Evolutionary conservation across 2,329 filamentous ascomycete genomes (phyloP), one percentile per base, ranked within the genome.

Genomic region (Colletotrichum sublineola): DNA sequence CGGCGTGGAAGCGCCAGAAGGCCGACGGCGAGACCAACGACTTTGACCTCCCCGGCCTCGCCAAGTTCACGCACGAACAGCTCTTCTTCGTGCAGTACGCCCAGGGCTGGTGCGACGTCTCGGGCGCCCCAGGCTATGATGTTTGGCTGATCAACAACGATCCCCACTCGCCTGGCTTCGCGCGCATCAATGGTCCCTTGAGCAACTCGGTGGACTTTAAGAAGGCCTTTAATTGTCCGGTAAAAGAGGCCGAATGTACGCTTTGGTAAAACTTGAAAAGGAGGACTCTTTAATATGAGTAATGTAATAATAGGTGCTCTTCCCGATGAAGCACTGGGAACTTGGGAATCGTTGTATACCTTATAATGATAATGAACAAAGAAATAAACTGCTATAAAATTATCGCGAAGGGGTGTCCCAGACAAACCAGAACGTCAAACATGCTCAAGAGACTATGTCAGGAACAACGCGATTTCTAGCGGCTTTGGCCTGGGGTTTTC

Each of bases 71-170:
- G 0, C 88, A 91, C 73, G 91, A 93, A 73, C 91, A 93, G 79
- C 79, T 93, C 2, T 93, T 93, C 82, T 93, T 93, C 77, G 83
- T 93, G 38, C 86, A 86, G 8, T 93, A 88, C 77, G 87, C 83
- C 2, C 90, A 89, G 74, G 86, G 84, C 80, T 93, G 90, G 90
- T 94, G 92, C 78, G 86, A 87, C 38, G 91, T 92, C 82, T 86
- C 82, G 2, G 86, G 88, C 4, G 86, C 88, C 67, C 89, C 90
- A 75, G 83, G 85, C 24, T 55, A 33, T 14, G 87, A 88, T 5
- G 84, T 90, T 29, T 82, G 85, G 62, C 81, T 84, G 1, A 86
- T 93, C 60, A 89, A 89, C 75, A 87, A 84, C 0, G 91, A 94
- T 77, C 86, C 87, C 0, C 92, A 94, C 80, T 87, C 91, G 11